phyloP scores from a whole-genome alignment of 768 basidiomycete species.

The Lentinus tigrinus region DNA sequence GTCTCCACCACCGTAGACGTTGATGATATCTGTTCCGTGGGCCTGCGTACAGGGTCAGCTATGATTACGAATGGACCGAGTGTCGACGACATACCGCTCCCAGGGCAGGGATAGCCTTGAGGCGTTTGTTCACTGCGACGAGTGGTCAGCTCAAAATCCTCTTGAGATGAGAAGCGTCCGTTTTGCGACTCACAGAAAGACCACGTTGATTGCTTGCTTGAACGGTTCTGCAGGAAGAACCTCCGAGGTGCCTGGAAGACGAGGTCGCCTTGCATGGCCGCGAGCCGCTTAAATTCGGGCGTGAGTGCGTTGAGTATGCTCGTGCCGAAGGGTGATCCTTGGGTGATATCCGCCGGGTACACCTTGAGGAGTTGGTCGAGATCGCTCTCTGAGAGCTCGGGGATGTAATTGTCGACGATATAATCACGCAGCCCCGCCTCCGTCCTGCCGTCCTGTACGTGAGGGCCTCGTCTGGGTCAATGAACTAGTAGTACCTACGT shows the following conservation, averaged over 20 bases:
- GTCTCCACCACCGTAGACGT: conserved; percentile 24
- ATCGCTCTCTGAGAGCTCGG: conserved; percentile 13
- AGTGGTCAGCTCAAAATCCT: background rate
- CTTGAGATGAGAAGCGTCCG: too few relatives aligned
- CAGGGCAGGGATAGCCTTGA: conserved; percentile 9
- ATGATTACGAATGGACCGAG: too few relatives aligned
- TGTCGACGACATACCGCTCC: conserved; percentile 3
- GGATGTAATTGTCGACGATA: conserved; percentile 23
- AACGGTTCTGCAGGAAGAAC: conserved; percentile 40
- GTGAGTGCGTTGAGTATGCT: conserved; percentile 42
- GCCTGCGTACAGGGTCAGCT: background rate
- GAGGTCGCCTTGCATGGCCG: conserved; percentile 50
- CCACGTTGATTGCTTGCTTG: conserved; percentile 43
- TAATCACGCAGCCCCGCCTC: conserved; percentile 14
- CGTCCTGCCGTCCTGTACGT: conserved; percentile 15
- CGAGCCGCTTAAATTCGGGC: conserved; percentile 53
- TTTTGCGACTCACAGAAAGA: conserved; percentile 35
- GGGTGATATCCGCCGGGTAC: conserved; percentile 35
- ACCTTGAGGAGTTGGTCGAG: conserved; percentile 18
- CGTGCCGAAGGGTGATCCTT: conserved; percentile 56
- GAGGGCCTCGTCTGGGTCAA: background rate
- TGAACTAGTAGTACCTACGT: conserved; percentile 20
- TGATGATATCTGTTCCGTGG: conserved; percentile 25
- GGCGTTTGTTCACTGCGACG: conserved; percentile 12
- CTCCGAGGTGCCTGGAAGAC: conserved; percentile 51